Conservation (phyloP, 2,329 filamentous ascomycete genomes). For the Atkinsonella texensis region DNA sequence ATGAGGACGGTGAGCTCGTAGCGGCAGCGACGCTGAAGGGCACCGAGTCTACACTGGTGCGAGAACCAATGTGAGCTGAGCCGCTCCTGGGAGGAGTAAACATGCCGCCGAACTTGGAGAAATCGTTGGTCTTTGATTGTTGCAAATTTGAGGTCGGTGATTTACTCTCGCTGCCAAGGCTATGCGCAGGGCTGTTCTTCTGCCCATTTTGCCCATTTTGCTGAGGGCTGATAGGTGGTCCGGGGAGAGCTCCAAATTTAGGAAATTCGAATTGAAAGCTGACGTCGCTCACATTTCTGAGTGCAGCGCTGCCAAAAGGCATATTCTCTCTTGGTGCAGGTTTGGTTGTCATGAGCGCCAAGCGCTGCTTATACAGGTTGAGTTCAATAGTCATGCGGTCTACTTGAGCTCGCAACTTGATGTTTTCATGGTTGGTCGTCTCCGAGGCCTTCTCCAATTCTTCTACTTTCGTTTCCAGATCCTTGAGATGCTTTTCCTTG, state of each 20-base stretch:
- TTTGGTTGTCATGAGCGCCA: constrained; percentile 45
- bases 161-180: constrained; percentile 16
- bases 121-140: constrained; percentile 22
- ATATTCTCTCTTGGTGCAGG: constrained; percentile 27
- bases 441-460: constrained; percentile 75
- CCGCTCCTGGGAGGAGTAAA: constrained; percentile 46
- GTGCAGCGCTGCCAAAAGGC: constrained; percentile 31
- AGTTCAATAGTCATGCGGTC: constrained; percentile 78
- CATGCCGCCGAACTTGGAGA: constrained; percentile 43
- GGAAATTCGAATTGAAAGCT: constrained; percentile 96
- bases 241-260: constrained; percentile 69
- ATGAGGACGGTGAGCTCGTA: constrained; percentile 52
- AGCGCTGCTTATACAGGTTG: constrained; percentile 77
- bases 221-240: constrained; percentile 20
- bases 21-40: constrained; percentile 36
- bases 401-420: constrained; percentile 70
- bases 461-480: constrained; percentile 67
- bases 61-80: constrained; percentile 33
- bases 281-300: constrained; percentile 55
- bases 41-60: constrained; percentile 38
- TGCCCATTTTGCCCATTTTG: constrained; percentile 11
- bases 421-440: constrained; percentile 75
- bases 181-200: constrained; percentile 17
- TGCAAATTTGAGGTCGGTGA: constrained; percentile 12
- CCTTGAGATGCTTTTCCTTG: constrained; percentile 83